Evolutionary conservation across 495 filamentous ascomycete genomes (phyloP).

Genomic region (Talaromyces nanjingensis): DNA sequence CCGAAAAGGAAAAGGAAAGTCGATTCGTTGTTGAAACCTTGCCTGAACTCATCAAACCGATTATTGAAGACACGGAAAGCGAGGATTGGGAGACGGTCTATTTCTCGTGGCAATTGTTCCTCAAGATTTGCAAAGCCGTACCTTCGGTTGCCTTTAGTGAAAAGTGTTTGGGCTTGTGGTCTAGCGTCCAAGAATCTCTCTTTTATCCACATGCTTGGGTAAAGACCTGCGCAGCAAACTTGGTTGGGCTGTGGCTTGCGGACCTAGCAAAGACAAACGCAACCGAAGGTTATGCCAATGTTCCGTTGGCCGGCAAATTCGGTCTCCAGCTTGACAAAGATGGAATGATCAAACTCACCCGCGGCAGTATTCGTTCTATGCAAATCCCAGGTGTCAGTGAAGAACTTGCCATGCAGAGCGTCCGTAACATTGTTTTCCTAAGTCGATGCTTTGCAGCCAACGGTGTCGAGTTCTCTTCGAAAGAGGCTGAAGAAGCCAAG

Average conservation of each 20-base stretch:
- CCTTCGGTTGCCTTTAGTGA: constrained; percentile 54
- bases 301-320: constrained; percentile 62
- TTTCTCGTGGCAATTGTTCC: constrained; percentile 60
- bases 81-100: constrained; percentile 76
- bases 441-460: constrained; percentile 61
- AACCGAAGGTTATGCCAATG: constrained; percentile 36
- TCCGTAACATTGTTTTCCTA: constrained; percentile 73
- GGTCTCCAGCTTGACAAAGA: constrained; percentile 60
- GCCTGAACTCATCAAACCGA: constrained; percentile 41
- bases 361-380: constrained; percentile 57
- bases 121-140: constrained; percentile 59
- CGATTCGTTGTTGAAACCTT: constrained; percentile 37
- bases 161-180: constrained; percentile 57
- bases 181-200: constrained; percentile 53
- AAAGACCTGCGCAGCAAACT: constrained; percentile 65
- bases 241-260: constrained; percentile 70
- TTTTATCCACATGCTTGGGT: constrained; percentile 68
- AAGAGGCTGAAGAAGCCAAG: constrained; percentile 22
- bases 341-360: constrained; percentile 59
- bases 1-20: constrained; percentile 56
- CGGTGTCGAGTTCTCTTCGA: constrained; percentile 42
- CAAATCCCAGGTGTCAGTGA: constrained; percentile 58
- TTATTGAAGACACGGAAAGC: constrained; percentile 36
- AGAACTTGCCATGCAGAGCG: constrained; percentile 61
- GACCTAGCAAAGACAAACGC: constrained; percentile 64